A percentile compares a stretch with the other conserved stretches of the same genome.
Evolutionary conservation across 495 filamentous ascomycete genomes (phyloP).

Genomic region (Annulohypoxylon nitens): DNA sequence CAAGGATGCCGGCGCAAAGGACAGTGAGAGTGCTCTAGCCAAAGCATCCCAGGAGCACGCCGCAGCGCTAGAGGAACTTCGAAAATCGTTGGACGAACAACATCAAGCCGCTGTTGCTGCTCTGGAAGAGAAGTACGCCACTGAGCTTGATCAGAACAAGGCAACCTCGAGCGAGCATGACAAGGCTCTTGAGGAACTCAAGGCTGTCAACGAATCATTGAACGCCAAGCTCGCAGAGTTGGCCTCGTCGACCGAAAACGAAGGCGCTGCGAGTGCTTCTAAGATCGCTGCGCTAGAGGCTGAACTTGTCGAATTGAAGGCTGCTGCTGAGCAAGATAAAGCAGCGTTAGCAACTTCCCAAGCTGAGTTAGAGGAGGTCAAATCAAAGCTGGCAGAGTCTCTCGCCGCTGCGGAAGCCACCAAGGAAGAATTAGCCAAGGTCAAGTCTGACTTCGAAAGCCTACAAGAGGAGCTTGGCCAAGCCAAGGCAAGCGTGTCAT

Average conservation of each 20-base stretch:
- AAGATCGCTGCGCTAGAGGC: conserved; percentile 57
- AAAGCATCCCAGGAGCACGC: conserved; percentile 57
- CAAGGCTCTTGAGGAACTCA: conserved; percentile 57
- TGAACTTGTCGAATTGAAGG: conserved; percentile 58
- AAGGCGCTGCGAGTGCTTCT: conserved; percentile 45
- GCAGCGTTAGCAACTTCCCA: conserved; percentile 55
- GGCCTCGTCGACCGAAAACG: conserved; percentile 47
- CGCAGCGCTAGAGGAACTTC: conserved; percentile 56
- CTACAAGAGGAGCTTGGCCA: conserved; percentile 56
- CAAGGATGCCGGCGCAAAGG: conserved; percentile 53
- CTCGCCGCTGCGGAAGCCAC: conserved; percentile 50
- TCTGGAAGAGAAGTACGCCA: conserved; percentile 58
- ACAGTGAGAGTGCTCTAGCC: conserved; percentile 50
- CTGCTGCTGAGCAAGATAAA: conserved; percentile 56
- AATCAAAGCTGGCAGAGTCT: conserved; percentile 54
- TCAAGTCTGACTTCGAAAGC: conserved; percentile 55
- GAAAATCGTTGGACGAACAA: conserved; percentile 57
- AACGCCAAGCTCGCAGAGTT: conserved; percentile 62
- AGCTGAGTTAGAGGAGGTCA: conserved; percentile 53
- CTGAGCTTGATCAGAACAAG: conserved; percentile 56
- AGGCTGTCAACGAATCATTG: conserved; percentile 57
- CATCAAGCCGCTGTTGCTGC: conserved; percentile 56
- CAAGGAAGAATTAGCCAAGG: conserved; percentile 55
- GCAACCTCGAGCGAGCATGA: conserved; percentile 51
- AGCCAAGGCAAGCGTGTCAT: conserved; percentile 55